Evolutionary conservation across 2,329 filamentous ascomycete species (phyloP).

Genomic region (Arthrobotrys megalospora): DNA sequence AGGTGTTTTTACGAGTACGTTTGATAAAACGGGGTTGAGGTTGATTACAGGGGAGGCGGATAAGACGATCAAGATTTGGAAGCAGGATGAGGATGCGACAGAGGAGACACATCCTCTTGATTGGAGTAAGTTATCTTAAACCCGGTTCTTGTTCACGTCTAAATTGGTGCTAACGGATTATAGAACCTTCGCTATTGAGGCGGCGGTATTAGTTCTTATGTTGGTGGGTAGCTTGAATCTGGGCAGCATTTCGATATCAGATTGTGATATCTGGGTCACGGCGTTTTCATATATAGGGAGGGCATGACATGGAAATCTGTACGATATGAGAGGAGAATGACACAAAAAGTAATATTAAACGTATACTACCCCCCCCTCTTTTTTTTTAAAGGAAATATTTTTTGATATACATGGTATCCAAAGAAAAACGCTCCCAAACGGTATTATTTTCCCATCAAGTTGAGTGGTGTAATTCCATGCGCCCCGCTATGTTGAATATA

Average conservation of each 20-base stretch:
- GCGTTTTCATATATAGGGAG: constrained; percentile 54
- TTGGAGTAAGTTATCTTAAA: constrained; percentile 74
- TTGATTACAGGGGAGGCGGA: constrained; percentile 96
- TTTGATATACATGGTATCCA: constrained; percentile 50
- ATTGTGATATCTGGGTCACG: constrained; percentile 23
- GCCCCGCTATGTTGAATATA: constrained; percentile 56
- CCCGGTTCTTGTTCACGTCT: not conserved
- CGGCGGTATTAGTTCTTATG: constrained; percentile 38
- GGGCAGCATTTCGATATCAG: constrained; percentile 34
- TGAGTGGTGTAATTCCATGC: constrained; percentile 45
- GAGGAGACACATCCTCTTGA: constrained; percentile 91
- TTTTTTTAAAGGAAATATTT: not conserved
- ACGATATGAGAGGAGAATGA: constrained; percentile 51
- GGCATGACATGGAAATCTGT: constrained; percentile 19
- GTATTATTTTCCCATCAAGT: constrained; percentile 42
- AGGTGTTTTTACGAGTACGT: constrained; percentile 93
- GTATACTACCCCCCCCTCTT: constrained; percentile 8
- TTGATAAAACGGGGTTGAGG: constrained; percentile 88
- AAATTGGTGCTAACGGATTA: constrained; percentile 24
- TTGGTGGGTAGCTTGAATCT: not conserved
- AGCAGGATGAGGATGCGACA: constrained; percentile 90
- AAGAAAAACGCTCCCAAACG: constrained; percentile 30
- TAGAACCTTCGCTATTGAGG: constrained; percentile 59
- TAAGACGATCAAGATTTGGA: constrained; percentile 99
- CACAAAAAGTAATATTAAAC: constrained; percentile 26